A percentile compares a stretch with the other conserved stretches of the same genome.
phyloP scores from a whole-genome alignment of 192 early-diverging fungal genomes.

The Endogone sp. region DNA sequence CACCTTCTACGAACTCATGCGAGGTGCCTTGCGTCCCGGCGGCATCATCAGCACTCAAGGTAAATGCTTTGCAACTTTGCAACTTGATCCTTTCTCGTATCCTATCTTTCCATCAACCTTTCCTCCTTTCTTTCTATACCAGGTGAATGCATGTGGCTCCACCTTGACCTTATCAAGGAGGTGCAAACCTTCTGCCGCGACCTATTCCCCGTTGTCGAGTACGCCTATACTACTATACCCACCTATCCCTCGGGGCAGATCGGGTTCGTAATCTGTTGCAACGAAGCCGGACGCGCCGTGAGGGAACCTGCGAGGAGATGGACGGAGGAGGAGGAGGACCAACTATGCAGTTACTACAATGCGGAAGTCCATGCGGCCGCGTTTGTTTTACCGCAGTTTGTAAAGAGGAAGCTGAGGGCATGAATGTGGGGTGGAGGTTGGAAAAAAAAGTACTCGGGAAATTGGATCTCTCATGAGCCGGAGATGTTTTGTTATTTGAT shows the following conservation, averaged over 20 bases:
- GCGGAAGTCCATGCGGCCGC: slow-evolving; percentile 86
- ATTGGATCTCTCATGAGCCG: too few species aligned
- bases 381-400: slow-evolving; percentile 93
- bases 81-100: slow-evolving; percentile 2
- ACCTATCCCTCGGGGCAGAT: slow-evolving; percentile 99
- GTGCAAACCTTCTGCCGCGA: slow-evolving; percentile 76
- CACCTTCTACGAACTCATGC: slow-evolving; percentile 92
- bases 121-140: slow-evolving; percentile 12
- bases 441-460: too few species aligned
- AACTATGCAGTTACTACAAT: slow-evolving; percentile 92
- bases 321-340: slow-evolving; percentile 74
- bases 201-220: slow-evolving; percentile 89
- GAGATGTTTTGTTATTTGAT: too few species aligned
- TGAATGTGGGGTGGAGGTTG: too few species aligned
- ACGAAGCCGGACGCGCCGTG: slow-evolving; percentile 70
- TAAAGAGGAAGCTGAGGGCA: slow-evolving; percentile 62
- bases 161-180: slow-evolving; percentile 86
- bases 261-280: slow-evolving; percentile 92
- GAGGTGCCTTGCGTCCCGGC: slow-evolving; percentile 78
- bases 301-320: slow-evolving; percentile 74
- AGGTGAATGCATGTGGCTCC: slow-evolving; percentile 97
- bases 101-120: neutral
- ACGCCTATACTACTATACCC: slow-evolving; percentile 92
- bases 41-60: slow-evolving; percentile 97
- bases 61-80: slow-evolving; percentile 20